Evolutionary conservation across 2,329 filamentous ascomycete genomes (phyloP).

Genomic region (Diaporthe citri): DNA sequence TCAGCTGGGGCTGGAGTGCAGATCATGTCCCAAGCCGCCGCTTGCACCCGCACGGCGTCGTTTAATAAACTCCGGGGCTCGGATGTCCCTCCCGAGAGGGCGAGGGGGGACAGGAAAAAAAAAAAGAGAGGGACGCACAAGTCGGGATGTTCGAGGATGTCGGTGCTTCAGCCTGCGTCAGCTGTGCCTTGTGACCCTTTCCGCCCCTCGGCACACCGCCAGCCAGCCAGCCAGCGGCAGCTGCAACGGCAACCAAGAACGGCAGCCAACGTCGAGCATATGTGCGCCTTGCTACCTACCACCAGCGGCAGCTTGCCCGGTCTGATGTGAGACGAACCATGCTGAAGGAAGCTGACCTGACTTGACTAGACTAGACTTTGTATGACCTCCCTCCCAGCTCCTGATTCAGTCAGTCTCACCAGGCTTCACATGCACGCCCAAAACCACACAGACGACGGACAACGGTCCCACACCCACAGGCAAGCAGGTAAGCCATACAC

Average conservation of each 20-base stretch:
- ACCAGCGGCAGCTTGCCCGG: not conserved
- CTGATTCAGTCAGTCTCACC: slow-evolving; percentile 23
- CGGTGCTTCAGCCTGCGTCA: slow-evolving; percentile 26
- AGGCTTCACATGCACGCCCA: slow-evolving; percentile 19
- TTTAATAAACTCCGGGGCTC: not conserved
- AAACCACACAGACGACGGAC: not conserved
- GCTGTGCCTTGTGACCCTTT: slow-evolving; percentile 15
- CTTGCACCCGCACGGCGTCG: not conserved
- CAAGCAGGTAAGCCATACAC: not conserved
- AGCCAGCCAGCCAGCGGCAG: not conserved
- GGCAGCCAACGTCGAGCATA: slow-evolving; percentile 12
- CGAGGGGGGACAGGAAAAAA: not conserved
- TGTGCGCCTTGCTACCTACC: not conserved
- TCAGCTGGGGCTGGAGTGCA: slow-evolving; percentile 26
- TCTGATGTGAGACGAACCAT: slow-evolving; percentile 24
- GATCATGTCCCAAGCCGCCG: slow-evolving; percentile 17
- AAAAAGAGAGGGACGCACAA: not conserved
- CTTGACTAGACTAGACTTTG: slow-evolving; percentile 1
- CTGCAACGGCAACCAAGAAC: slow-evolving; percentile 23
- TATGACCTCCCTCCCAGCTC: slow-evolving; percentile 21
- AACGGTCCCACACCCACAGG: slow-evolving; percentile 2
- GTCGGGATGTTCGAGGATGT: slow-evolving; percentile 13
- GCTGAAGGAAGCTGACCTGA: slow-evolving; percentile 2
- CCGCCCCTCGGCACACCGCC: slow-evolving; percentile 23
- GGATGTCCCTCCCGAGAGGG: not conserved